Evolutionary conservation across 176 grass and related monocot species (phyloP), one percentile per base, ranked within the genome.

Genomic region (Tillandsia leiboldiana): DNA sequence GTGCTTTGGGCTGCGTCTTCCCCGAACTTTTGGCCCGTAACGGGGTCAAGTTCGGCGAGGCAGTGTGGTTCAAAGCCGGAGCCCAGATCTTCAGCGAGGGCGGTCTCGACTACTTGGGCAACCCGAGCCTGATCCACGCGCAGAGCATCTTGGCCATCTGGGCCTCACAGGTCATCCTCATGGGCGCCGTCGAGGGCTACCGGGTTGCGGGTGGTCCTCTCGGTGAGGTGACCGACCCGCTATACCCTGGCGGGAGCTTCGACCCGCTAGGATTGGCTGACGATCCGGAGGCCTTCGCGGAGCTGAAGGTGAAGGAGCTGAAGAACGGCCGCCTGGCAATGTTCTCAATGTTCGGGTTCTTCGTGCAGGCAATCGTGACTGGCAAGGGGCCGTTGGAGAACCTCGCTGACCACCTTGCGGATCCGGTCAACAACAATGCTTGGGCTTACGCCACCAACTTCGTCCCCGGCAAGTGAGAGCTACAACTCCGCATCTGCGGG

Each of bases 261-360:
- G 87, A 90, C 66, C 87, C 83, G 0, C 75, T 86, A 1, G 87
- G 83, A 4, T 73, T 90, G 1, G 87, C 87, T 8, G 83, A 90
- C 1, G 87, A 90, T 70, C 87, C 87, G 0, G 87, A 90, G 66
- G 87, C 83, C 0, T 90, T 90, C 26, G 77, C 83, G 0, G 87
- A 90, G 62, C 78, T 90, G 12, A 90, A 90, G 83, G 87, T 90
- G 74, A 90, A 90, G 80, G 87, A 90, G 76, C 42, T 90, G 73
- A 90, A 90, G 87, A 90, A 90, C n/a, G 87, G 80, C 0, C 64
- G 87, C 10, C 76, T 86, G 29, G 87, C 87, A 29, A 86, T 90
- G 87, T 90, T 90, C 75, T 90, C 87, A 56, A 90, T 90, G 87
- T 90, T 90, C 33, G 87, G 87, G 2, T 90, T 86, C 83, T 90